Evolutionary conservation across 208 protist species (phyloP).

Genomic region (Trypanosoma rangeli): DNA sequence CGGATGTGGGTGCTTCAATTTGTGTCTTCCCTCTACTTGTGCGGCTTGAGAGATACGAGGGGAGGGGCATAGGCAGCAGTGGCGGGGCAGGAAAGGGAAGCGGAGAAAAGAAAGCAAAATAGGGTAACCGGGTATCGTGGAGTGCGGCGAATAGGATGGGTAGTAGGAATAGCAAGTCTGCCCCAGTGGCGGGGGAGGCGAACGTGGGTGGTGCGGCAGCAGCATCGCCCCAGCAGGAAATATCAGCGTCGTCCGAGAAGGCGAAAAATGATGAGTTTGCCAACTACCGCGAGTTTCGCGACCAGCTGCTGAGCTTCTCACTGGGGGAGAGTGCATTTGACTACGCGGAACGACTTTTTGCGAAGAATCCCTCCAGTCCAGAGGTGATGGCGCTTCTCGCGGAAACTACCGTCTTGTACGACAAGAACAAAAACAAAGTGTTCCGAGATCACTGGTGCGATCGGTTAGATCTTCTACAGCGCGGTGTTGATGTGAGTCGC

Average conservation of each 20-base stretch:
- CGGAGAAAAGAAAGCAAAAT: conserved; percentile 1
- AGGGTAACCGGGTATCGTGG: not conserved
- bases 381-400: conserved; percentile 86
- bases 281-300: conserved; percentile 64
- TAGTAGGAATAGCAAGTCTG: conserved; percentile 9
- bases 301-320: conserved; percentile 74
- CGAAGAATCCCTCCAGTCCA: conserved; percentile 58
- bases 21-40: not conserved
- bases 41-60: not conserved
- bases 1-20: not conserved
- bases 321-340: conserved; percentile 76
- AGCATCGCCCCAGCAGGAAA: not conserved
- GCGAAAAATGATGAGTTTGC: conserved; percentile 29
- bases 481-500: conserved; percentile 83
- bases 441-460: conserved; percentile 82
- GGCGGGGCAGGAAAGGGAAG: not conserved
- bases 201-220: not conserved
- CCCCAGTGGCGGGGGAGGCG: not conserved
- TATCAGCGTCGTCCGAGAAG: not conserved
- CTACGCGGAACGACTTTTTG: conserved; percentile 74
- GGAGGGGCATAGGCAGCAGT: not conserved
- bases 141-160: conserved; percentile 5
- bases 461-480: conserved; percentile 81
- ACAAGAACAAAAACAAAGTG: conserved; percentile 83
- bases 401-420: conserved; percentile 76